Conservation (phyloP, 164 flowering plant species). For the Umbilicus rupestris region DNA sequence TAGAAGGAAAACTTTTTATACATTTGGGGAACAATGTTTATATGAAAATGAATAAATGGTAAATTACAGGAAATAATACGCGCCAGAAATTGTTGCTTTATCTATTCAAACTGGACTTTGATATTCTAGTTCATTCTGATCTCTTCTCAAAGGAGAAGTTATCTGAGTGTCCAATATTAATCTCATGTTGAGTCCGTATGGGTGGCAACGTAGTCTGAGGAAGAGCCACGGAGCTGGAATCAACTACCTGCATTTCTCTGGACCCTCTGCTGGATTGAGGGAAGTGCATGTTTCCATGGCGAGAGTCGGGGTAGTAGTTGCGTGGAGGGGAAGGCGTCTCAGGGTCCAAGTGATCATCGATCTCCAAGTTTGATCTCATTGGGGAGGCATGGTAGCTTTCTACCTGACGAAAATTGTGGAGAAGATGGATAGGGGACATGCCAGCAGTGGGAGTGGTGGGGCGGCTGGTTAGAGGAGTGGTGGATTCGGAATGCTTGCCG, state of each 20-base stretch:
- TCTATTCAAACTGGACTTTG: background rate
- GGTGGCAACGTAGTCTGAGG: conserved; percentile 10
- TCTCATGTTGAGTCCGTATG: conserved; percentile 17
- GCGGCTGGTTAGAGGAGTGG: conserved; percentile 31
- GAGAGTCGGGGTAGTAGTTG: background rate
- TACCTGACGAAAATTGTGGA: conserved; percentile 17
- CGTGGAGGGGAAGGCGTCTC: conserved; percentile 14
- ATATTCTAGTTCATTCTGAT: background rate
- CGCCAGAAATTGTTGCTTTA: background rate
- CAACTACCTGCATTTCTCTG: conserved; percentile 4
- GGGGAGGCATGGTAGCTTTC: conserved; percentile 24
- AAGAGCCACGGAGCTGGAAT: background rate
- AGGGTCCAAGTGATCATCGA: conserved; percentile 19
- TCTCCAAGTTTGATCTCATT: conserved; percentile 12
- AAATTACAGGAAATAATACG: background rate
- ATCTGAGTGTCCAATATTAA: conserved; percentile 16
- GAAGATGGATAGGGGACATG: conserved; percentile 38
- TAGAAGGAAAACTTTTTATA: background rate
- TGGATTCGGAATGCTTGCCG: conserved; percentile 15
- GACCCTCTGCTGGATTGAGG: conserved; percentile 5
- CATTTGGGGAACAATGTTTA: background rate
- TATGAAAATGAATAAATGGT: background rate
- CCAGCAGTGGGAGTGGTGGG: conserved; percentile 34
- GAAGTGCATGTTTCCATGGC: conserved; percentile 1
- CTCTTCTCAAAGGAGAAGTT: conserved; percentile 5